These are phyloP conservation scores for Fraxinus sp. DNA, from an alignment of 305 asterid species.

Conservation along the genomic window DNA sequence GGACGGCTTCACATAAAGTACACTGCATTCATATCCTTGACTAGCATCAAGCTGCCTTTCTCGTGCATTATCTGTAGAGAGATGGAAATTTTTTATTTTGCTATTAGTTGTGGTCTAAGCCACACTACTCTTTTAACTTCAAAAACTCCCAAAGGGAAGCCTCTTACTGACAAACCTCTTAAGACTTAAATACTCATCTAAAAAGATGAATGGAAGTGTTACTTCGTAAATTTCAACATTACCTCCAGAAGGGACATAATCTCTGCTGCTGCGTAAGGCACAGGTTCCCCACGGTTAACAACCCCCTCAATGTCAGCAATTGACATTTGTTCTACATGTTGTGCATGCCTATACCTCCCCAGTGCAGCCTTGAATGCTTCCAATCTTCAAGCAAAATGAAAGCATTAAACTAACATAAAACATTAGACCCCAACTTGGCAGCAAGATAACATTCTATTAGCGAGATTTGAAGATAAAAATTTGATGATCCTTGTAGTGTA, in stretches of 20 bases:
- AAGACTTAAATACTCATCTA: background rate
- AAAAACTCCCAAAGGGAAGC: background rate
- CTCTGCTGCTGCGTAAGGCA: slow-evolving; percentile 60
- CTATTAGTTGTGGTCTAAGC: background rate
- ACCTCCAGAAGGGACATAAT: slow-evolving; percentile 74
- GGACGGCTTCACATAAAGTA: slow-evolving; percentile 51
- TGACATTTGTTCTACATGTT: slow-evolving; percentile 67
- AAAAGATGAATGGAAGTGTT: background rate
- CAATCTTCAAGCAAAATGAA: slow-evolving; percentile 41
- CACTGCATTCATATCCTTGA: slow-evolving; percentile 52
- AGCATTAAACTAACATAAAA: background rate
- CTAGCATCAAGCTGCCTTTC: slow-evolving; percentile 53
- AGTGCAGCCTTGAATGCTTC: slow-evolving; percentile 65
- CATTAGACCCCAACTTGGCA: background rate
- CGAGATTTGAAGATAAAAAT: background rate
- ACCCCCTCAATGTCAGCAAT: slow-evolving; percentile 66
- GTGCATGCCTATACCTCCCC: slow-evolving; percentile 68
- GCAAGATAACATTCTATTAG: slow-evolving; percentile 12
- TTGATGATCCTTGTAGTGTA: slow-evolving; percentile 6
- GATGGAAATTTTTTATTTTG: background rate
- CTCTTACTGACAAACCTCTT: background rate
- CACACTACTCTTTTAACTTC: background rate
- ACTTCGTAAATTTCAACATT: background rate
- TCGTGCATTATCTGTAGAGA: slow-evolving; percentile 70
- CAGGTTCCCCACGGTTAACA: slow-evolving; percentile 59